Conservation (phyloP, 1,139 yeast genomes). For the Waltiozyma sp. region DNA sequence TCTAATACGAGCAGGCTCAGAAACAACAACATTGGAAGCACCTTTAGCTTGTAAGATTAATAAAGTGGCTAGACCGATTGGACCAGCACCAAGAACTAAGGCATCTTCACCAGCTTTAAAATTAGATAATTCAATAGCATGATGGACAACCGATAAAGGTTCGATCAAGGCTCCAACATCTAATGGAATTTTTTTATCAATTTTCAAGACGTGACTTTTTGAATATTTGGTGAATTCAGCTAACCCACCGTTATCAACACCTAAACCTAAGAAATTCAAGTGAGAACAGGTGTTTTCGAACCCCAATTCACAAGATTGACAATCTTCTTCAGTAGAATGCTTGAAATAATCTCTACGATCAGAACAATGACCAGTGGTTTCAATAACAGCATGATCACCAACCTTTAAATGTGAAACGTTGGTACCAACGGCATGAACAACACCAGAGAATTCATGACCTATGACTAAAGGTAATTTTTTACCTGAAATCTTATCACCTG, state of each 20-base stretch:
- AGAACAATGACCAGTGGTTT: conserved; percentile 42
- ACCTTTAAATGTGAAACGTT: conserved; percentile 22
- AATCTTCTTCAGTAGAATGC: conserved; percentile 15
- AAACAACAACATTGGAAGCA: conserved; percentile 41
- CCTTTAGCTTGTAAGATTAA: conserved; percentile 46
- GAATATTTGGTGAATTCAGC: conserved; percentile 40
- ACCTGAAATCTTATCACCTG: conserved; percentile 24
- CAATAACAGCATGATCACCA: conserved; percentile 40
- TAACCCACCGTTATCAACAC: conserved; percentile 40
- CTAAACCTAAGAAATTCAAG: conserved; percentile 34
- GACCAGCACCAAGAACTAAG: conserved; percentile 50
- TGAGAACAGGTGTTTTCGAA: conserved; percentile 35
- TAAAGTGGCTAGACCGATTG: conserved; percentile 48
- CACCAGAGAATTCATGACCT: conserved; percentile 54
- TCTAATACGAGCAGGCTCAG: conserved; percentile 49
- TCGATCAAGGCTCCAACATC: conserved; percentile 47
- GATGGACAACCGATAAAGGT: conserved; percentile 51
- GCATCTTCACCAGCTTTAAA: conserved; percentile 38
- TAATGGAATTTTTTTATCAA: conserved; percentile 36
- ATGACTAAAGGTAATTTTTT: conserved; percentile 31
- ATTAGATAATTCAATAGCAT: conserved; percentile 37
- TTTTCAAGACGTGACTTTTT: conserved; percentile 33
- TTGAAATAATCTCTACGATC: conserved; percentile 26
- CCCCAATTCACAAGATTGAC: conserved; percentile 36
- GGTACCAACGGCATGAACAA: conserved; percentile 28